Base-by-base conservation (phyloP, 2,329 filamentous ascomycete species). In the Myotisia sp. region DNA sequence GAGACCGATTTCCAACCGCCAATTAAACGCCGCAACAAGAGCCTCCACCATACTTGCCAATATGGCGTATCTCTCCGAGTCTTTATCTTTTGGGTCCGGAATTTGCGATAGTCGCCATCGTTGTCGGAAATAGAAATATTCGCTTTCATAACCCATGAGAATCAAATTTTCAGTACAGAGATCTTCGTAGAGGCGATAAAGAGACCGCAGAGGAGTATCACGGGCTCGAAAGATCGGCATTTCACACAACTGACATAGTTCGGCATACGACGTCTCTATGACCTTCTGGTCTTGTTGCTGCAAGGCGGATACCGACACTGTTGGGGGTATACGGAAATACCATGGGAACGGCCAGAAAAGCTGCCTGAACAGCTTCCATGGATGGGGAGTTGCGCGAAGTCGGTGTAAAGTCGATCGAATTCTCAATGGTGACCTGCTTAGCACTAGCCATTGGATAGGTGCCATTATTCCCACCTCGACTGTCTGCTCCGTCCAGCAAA, bases 21-120 rank as follows among this genome's bases (percentile, higher is more conserved):
- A 50, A 27, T 51, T 51, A 23, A 50, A 46, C 5, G 47, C 40
- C 7, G 42, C 29, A 3, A 39, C 40, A 21, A 50, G 23, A 13
- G 42, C 40, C 19, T 51, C 48, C 3, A 42, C 34, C 6, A 51
- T 39, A 29, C 44, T 45, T 6, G 48, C 48, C 24, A 51, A 36
- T 23, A 50, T 42, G 7, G 48, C 48, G 31, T 51, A 50, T 16
- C 48, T 44, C 33, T 50, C 36, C n/a, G 47, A 48, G 40, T 50
- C 41, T 6, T 36, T 28, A 26, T 50, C 48, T 5, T 24, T 20
- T 4, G 50, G 50, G 22, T 52, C 50, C 6, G 44, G 48, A 16
- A 52, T 47, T 10, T 34, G 38, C 22, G 37, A 14, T 5, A 49
- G 32, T 17, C 35, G 26, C 49, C 47, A 52, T 9, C 41, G 34